phyloP scores from a whole-genome alignment of 139 green algal species.

The Marvania coccoides region DNA sequence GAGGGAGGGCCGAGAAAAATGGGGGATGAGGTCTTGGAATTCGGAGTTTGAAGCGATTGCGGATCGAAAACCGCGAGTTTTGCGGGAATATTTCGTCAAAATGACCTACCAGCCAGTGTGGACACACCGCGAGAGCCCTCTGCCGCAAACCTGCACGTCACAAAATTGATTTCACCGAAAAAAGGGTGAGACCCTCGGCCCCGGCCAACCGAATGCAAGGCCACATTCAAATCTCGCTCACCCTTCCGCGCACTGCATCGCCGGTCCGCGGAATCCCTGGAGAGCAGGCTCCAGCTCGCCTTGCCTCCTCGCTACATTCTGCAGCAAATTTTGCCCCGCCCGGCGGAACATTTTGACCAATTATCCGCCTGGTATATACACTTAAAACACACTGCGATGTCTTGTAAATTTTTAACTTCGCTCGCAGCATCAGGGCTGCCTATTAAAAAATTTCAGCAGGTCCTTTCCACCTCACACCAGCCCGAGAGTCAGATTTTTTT shows the following conservation, averaged over 20 bases:
- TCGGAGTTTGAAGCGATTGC: neutral
- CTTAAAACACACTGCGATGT: no score
- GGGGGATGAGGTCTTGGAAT: neutral
- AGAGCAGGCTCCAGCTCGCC: neutral
- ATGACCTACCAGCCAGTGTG: neutral
- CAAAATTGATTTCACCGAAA: neutral
- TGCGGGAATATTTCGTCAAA: neutral
- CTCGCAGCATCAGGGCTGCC: no score
- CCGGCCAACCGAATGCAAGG: neutral
- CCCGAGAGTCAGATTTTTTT: no score
- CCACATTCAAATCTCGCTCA: neutral
- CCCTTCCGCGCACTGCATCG: neutral
- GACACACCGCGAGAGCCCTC: conserved; percentile 4
- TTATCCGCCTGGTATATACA: no score
- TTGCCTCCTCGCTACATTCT: neutral
- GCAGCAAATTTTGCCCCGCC: no score
- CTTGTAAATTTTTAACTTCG: no score
- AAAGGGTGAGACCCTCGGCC: neutral
- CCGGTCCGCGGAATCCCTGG: neutral
- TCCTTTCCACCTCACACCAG: no score
- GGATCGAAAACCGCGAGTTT: neutral
- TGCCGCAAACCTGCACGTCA: neutral
- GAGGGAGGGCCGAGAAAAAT: neutral
- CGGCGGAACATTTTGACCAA: no score
- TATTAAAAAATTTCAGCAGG: no score